These are phyloP conservation scores for Sideroxylon spinosum DNA, from an alignment of 179 eudicot species.

Conservation along the genomic window DNA sequence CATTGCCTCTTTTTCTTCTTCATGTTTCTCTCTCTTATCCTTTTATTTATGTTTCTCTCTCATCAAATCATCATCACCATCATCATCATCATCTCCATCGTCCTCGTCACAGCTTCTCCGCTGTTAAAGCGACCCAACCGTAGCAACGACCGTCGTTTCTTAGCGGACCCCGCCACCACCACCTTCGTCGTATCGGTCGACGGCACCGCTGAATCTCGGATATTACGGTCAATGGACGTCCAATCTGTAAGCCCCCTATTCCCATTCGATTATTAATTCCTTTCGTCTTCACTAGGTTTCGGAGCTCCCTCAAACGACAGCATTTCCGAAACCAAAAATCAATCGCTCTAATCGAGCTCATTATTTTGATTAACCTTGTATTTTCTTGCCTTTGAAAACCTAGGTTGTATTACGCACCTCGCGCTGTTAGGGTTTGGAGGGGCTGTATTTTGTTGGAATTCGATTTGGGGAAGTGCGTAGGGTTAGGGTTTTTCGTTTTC, in stretches of 20 bases:
- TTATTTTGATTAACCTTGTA: not conserved
- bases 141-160: slow-evolving; percentile 3
- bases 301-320: slow-evolving; percentile 21
- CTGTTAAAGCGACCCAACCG: not conserved
- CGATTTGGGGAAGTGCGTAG: slow-evolving; percentile 8
- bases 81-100: not conserved
- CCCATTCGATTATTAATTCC: slow-evolving; percentile 22
- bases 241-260: slow-evolving; percentile 11
- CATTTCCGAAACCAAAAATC: not conserved
- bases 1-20: not conserved
- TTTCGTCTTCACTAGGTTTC: slow-evolving; percentile 27
- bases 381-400: slow-evolving; percentile 6
- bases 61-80: not conserved
- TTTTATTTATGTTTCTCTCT: not conserved
- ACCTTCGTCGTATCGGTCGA: not conserved
- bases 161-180: slow-evolving; percentile 7
- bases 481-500: slow-evolving; percentile 18
- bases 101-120: not conserved
- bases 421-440: slow-evolving; percentile 31
- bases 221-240: slow-evolving; percentile 10
- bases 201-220: not conserved
- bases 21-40: not conserved
- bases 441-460: slow-evolving; percentile 9
- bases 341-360: not conserved
- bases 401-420: slow-evolving; percentile 22